These are phyloP conservation scores for Fusarium pseudograminearum DNA, from an alignment of 2,329 filamentous ascomycete species.

Conservation along the genomic window DNA sequence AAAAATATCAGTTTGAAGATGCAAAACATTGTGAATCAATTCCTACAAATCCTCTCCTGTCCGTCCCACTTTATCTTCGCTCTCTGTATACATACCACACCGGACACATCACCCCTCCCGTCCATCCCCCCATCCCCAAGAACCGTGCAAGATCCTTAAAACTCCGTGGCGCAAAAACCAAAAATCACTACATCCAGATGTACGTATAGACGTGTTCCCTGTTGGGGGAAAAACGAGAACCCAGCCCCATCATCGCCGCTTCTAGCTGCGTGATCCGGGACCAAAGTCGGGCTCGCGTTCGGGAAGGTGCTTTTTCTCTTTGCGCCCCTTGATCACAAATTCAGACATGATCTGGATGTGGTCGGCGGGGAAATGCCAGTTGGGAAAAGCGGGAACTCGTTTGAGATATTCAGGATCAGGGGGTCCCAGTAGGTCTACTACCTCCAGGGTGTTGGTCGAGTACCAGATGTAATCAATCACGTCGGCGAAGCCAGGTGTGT, in stretches of 20 bases:
- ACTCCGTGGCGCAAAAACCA: slow-evolving; percentile 56
- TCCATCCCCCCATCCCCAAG: slow-evolving; percentile 37
- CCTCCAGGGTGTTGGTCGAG: slow-evolving; percentile 87
- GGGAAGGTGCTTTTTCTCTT: slow-evolving; percentile 78
- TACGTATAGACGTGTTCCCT: slow-evolving; percentile 36
- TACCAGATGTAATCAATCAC: slow-evolving; percentile 99
- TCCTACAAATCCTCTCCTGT: slow-evolving; percentile 43
- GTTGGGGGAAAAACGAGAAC: slow-evolving; percentile 1
- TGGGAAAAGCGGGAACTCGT: slow-evolving; percentile 89
- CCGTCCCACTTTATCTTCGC: slow-evolving; percentile 26
- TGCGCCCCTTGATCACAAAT: slow-evolving; percentile 88
- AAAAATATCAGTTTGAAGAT: slow-evolving; percentile 14
- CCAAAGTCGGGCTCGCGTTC: slow-evolving; percentile 75
- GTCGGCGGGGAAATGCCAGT: slow-evolving; percentile 94
- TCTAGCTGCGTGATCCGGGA: slow-evolving; percentile 50
- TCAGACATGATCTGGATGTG: slow-evolving; percentile 91
- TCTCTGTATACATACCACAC: slow-evolving; percentile 43
- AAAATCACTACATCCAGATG: slow-evolving; percentile 57
- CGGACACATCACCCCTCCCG: slow-evolving; percentile 36
- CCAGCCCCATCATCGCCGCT: slow-evolving; percentile 23
- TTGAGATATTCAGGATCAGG: slow-evolving; percentile 88
- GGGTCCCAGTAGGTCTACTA: slow-evolving; percentile 85
- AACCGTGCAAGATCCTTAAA: slow-evolving; percentile 51
- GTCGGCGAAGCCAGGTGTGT: slow-evolving; percentile 91
- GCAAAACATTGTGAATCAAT: slow-evolving; percentile 46